Conservation (phyloP, 2,329 filamentous ascomycete genomes). For the Fusarium coffeatum region DNA sequence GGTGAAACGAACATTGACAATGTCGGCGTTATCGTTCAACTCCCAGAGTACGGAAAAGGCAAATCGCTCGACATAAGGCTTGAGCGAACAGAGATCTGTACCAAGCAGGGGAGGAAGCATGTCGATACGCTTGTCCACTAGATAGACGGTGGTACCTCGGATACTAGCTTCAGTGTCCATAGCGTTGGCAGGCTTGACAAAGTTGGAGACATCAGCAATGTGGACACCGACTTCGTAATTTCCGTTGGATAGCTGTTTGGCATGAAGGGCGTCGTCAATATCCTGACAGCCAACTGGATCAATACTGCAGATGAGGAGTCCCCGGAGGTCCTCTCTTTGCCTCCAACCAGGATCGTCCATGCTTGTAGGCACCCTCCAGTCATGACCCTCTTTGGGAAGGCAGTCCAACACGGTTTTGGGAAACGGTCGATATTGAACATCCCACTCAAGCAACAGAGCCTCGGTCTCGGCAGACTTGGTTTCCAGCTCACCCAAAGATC, state of each 20-base stretch:
- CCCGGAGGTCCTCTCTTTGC: constrained; percentile 83
- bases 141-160: constrained; percentile 94
- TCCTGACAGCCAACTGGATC: constrained; percentile 96
- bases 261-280: constrained; percentile 97
- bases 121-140: constrained; percentile 99
- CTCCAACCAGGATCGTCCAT: constrained; percentile 87
- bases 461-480: constrained; percentile 98
- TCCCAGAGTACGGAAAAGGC: constrained; percentile 92
- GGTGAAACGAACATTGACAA: constrained; percentile 87
- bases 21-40: constrained; percentile 83
- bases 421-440: constrained; percentile 97
- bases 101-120: constrained; percentile 98
- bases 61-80: constrained; percentile 95
- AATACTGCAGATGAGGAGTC: constrained; percentile 94
- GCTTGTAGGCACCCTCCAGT: constrained; percentile 89
- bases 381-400: constrained; percentile 88
- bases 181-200: constrained; percentile 94
- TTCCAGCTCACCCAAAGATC: constrained; percentile 91
- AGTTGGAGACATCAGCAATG: constrained; percentile 99
- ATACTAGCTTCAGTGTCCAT: constrained; percentile 97
- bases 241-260: constrained; percentile 84
- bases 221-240: constrained; percentile 97
- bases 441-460: constrained; percentile 91
- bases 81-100: constrained; percentile 94
- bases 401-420: constrained; percentile 96